Conservation (phyloP, 1,284 basidiomycete genomes). For the Sporisorium scitamineum region DNA sequence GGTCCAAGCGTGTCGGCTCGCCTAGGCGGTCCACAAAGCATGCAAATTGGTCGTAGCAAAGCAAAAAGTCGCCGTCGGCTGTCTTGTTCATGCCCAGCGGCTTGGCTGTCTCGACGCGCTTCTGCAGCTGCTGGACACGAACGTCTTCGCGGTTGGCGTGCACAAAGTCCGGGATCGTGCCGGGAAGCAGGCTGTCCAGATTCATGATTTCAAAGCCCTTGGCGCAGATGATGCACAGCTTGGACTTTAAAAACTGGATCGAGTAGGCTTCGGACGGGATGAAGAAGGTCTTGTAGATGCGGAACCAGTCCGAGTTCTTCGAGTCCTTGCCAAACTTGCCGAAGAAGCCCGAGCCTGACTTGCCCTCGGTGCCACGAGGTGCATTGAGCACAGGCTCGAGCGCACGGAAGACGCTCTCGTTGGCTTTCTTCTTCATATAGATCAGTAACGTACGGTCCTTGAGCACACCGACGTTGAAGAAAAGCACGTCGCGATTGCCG, state of each 20-base stretch:
- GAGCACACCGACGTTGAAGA: conserved; percentile 90
- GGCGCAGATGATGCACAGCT: conserved; percentile 88
- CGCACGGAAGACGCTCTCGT: conserved; percentile 91
- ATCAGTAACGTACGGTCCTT: conserved; percentile 87
- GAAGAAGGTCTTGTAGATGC: conserved; percentile 91
- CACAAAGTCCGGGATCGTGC: conserved; percentile 77
- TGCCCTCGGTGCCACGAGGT: conserved; percentile 79
- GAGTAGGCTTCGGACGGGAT: conserved; percentile 88
- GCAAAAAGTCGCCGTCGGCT: conserved; percentile 84
- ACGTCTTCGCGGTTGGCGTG: conserved; percentile 78
- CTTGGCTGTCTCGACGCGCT: conserved; percentile 80
- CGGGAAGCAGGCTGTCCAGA: conserved; percentile 80
- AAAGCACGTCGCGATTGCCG: conserved; percentile 88
- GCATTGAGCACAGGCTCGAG: conserved; percentile 90
- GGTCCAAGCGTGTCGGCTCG: conserved; percentile 73
- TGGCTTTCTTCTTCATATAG: conserved; percentile 93
- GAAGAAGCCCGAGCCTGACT: conserved; percentile 73
- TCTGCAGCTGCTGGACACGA: conserved; percentile 78
- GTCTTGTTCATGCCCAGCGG: conserved; percentile 90
- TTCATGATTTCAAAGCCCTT: conserved; percentile 96
- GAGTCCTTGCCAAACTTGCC: conserved; percentile 81
- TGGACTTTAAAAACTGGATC: conserved; percentile 88
- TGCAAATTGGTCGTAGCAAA: conserved; percentile 93
- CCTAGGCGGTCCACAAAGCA: conserved; percentile 74
- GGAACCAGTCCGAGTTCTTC: conserved; percentile 89